These are phyloP conservation scores for Flaveria floridana DNA, from an alignment of 140 eudicot genomes.

Conservation along the genomic window DNA sequence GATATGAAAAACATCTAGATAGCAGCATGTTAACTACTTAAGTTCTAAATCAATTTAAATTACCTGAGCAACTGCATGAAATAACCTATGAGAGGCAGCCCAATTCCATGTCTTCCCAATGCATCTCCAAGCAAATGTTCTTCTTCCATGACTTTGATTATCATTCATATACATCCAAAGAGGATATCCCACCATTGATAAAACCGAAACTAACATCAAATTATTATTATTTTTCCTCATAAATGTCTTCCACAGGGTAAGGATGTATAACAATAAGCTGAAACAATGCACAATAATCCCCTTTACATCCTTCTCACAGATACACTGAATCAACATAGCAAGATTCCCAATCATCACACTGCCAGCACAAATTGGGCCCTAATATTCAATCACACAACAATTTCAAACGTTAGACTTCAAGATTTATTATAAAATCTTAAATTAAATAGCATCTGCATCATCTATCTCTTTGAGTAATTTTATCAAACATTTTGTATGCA, in stretches of 20 bases:
- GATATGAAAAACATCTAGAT: not conserved
- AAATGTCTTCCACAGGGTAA: constrained; percentile 19
- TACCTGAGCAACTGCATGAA: constrained; percentile 19
- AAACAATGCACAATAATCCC: constrained; percentile 28
- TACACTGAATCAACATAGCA: constrained; percentile 29
- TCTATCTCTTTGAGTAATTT: constrained; percentile 6
- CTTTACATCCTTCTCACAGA: constrained; percentile 28
- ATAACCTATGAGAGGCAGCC: constrained; percentile 19
- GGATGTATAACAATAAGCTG: constrained; percentile 24
- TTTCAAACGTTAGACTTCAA: not conserved
- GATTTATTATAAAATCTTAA: not conserved
- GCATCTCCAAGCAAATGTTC: constrained; percentile 28
- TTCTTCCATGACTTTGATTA: constrained; percentile 12
- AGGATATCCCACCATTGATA: constrained; percentile 33
- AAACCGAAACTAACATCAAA: constrained; percentile 16
- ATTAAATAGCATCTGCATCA: not conserved
- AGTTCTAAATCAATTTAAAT: constrained; percentile 20
- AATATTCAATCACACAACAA: not conserved
- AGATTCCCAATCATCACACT: constrained; percentile 33
- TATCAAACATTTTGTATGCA: constrained; percentile 24
- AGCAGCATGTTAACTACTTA: not conserved
- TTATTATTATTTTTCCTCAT: constrained; percentile 22
- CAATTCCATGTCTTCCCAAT: constrained; percentile 33
- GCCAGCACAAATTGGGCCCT: constrained; percentile 29
- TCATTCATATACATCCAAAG: constrained; percentile 24